Evolutionary conservation across 805 yeast genomes (phyloP).

Genomic region (Candida insectorum): DNA sequence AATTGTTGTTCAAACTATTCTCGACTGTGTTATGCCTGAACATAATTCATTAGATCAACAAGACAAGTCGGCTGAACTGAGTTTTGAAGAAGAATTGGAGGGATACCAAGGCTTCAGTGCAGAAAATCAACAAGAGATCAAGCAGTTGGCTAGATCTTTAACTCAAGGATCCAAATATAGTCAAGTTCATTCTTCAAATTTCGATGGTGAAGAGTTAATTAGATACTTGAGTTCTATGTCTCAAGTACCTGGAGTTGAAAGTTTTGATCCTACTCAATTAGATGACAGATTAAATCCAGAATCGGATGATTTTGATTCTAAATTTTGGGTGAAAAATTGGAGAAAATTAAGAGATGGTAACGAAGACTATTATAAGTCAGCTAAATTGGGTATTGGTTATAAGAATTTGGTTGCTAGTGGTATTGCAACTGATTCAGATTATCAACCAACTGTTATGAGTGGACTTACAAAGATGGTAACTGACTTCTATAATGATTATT

Average conservation of each 20-base stretch:
- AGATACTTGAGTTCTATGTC: constrained; percentile 46
- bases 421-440: constrained; percentile 63
- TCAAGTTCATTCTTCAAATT: neutral
- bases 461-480: constrained; percentile 22
- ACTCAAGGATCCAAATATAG: neutral
- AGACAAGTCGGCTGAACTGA: too few relatives aligned
- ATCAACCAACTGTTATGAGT: constrained; percentile 56
- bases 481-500: constrained; percentile 15
- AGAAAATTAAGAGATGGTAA: constrained; percentile 50
- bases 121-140: constrained; percentile 29
- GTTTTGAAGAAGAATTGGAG: neutral
- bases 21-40: too few relatives aligned
- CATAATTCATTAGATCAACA: too few relatives aligned
- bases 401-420: constrained; percentile 58
- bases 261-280: constrained; percentile 22
- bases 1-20: too few relatives aligned
- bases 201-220: neutral
- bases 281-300: constrained; percentile 47
- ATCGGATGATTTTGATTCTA: constrained; percentile 54
- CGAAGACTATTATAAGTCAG: constrained; percentile 60
- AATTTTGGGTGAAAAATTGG: constrained; percentile 65
- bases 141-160: constrained; percentile 30
- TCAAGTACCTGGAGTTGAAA: constrained; percentile 40
- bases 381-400: constrained; percentile 57
- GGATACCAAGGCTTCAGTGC: constrained; percentile 30